Evolutionary conservation across 2,329 filamentous ascomycete genomes (phyloP).

Genomic region (Hypoxylon sp.): DNA sequence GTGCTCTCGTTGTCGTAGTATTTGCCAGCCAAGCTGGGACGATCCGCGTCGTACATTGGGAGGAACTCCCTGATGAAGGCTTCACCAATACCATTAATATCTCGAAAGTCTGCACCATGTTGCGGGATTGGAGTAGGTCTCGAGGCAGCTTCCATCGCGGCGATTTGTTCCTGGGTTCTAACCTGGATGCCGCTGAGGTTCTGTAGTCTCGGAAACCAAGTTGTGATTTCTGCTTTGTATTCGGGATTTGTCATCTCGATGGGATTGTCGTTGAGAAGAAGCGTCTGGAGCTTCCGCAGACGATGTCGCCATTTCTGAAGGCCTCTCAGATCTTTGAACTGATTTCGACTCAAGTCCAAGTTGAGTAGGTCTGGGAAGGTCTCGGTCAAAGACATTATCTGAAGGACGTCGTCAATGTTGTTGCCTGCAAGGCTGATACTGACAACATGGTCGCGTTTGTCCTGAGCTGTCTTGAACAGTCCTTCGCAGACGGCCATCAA

Average conservation of each 20-base stretch:
- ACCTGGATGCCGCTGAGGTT: conserved; percentile 81
- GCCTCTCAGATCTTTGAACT: conserved; percentile 75
- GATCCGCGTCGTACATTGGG: conserved; percentile 78
- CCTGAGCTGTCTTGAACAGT: conserved; percentile 77
- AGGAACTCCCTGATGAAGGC: conserved; percentile 83
- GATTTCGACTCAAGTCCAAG: conserved; percentile 89
- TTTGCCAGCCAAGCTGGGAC: conserved; percentile 70
- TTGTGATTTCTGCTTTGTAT: conserved; percentile 76
- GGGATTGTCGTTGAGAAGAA: conserved; percentile 83
- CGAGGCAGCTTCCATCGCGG: conserved; percentile 64
- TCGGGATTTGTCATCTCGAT: conserved; percentile 71
- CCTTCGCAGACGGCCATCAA: conserved; percentile 88
- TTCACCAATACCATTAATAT: conserved; percentile 80
- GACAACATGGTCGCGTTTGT: conserved; percentile 82
- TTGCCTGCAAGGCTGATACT: conserved; percentile 88
- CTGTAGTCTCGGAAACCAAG: conserved; percentile 86
- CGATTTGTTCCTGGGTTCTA: conserved; percentile 78
- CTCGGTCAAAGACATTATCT: conserved; percentile 80
- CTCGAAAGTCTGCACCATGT: conserved; percentile 77
- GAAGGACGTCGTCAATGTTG: conserved; percentile 76
- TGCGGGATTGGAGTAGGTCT: conserved; percentile 71
- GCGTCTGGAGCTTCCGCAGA: conserved; percentile 82
- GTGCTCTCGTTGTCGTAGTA: conserved; percentile 83
- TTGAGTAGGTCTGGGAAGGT: conserved; percentile 90
- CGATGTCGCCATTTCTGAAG: conserved; percentile 83